Evolutionary conservation across 2,329 filamentous ascomycete species (phyloP).

Genomic region (Claviceps sp.): DNA sequence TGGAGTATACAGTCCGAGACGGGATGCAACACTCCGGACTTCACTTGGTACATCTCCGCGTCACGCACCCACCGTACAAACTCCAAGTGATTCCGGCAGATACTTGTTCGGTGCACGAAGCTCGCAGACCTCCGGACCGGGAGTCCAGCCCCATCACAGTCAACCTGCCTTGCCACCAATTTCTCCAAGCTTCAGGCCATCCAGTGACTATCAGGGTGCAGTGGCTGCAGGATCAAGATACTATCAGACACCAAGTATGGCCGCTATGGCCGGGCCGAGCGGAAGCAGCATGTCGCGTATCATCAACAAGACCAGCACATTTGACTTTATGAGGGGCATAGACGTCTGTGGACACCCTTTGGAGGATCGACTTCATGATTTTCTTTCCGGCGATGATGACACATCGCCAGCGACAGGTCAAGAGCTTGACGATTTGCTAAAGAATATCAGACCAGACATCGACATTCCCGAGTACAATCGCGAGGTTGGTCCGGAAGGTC

Average conservation of each 20-base stretch:
- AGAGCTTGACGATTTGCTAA: constrained; percentile 55
- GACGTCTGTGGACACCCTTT: constrained; percentile 25
- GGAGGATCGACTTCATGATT: constrained; percentile 17
- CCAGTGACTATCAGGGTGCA: not conserved
- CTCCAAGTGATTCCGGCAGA: not conserved
- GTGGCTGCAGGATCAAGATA: not conserved
- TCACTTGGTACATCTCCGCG: not conserved
- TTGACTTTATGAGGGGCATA: constrained; percentile 22
- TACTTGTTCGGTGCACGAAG: not conserved
- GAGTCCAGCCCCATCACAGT: not conserved
- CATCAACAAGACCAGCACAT: constrained; percentile 24
- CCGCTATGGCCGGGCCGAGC: constrained; percentile 1
- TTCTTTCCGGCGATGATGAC: constrained; percentile 23
- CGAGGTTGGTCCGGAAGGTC: constrained; percentile 53
- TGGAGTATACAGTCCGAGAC: constrained; percentile 10
- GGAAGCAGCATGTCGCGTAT: constrained; percentile 17
- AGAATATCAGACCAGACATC: constrained; percentile 61
- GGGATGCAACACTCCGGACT: not conserved
- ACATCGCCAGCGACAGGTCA: constrained; percentile 31
- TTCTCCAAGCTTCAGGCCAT: not conserved
- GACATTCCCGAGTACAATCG: constrained; percentile 48
- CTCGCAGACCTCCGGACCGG: not conserved
- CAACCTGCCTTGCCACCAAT: not conserved
- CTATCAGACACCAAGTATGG: not conserved
- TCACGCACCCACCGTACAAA: not conserved